These are phyloP conservation scores for Wickerhamiella galacta DNA, from an alignment of 805 yeast genomes.

Conservation along the genomic window DNA sequence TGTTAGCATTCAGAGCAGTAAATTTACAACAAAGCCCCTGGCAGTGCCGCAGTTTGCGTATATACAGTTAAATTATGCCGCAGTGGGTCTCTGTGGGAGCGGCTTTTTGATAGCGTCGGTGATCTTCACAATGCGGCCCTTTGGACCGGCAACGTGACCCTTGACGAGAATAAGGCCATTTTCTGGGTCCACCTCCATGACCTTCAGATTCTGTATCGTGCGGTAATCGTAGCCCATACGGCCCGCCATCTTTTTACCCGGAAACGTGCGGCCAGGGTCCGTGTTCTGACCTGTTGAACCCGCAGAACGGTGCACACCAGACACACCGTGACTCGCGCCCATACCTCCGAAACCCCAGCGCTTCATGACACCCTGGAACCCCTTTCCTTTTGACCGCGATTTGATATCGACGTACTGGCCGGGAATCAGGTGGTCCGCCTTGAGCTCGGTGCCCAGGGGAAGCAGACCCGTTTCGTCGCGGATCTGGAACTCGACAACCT, in stretches of 20 bases:
- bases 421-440: conserved; percentile 64
- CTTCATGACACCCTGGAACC: conserved; percentile 96
- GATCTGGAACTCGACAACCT: conserved; percentile 65
- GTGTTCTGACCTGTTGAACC: conserved; percentile 96
- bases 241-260: conserved; percentile 98
- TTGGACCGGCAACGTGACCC: conserved; percentile 87
- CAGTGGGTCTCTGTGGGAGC: conserved; percentile 11
- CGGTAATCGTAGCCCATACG: conserved; percentile 70
- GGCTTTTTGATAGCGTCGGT: conserved; percentile 49
- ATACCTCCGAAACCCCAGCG: conserved; percentile 81
- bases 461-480: conserved; percentile 46
- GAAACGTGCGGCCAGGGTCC: conserved; percentile 88
- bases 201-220: conserved; percentile 60
- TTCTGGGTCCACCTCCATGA: conserved; percentile 65
- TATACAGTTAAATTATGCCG: no score
- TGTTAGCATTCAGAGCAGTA: no score
- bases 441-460: conserved; percentile 61
- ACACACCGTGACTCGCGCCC: conserved; percentile 89
- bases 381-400: conserved; percentile 80
- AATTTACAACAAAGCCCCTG: no score
- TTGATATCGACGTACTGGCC: conserved; percentile 77
- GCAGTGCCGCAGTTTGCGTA: no score
- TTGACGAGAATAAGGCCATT: conserved; percentile 68
- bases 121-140: conserved; percentile 53
- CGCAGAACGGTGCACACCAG: conserved; percentile 82